A percentile compares a stretch with the other conserved stretches of the same genome.
Conservation (phyloP, 768 basidiomycete genomes). For the Rhodocollybia butyracea region DNA sequence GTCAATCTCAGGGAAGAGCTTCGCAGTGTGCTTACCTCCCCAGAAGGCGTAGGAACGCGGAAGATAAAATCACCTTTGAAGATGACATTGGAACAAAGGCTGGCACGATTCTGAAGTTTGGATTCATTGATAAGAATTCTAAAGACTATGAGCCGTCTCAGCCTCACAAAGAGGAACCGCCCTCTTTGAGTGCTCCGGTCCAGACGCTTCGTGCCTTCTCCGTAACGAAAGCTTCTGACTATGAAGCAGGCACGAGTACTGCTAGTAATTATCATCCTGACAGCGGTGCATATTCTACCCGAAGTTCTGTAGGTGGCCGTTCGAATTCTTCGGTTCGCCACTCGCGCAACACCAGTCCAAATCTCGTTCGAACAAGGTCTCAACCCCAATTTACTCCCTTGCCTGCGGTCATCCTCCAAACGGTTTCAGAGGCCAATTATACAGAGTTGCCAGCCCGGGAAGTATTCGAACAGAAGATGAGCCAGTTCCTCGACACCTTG, state of each 20-base stretch:
- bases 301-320: not conserved
- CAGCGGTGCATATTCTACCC: slow-evolving; percentile 1
- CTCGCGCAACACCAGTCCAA: not conserved
- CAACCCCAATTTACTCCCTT: slow-evolving; percentile 2
- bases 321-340: not conserved
- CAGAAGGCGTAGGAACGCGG: slow-evolving; percentile 4
- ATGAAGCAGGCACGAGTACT: slow-evolving; percentile 1
- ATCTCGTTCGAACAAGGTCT: not conserved
- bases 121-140: not conserved
- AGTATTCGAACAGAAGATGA: not conserved
- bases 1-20: slow-evolving; percentile 4
- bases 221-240: not conserved
- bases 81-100: slow-evolving; percentile 7
- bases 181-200: not conserved
- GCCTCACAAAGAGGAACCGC: not conserved
- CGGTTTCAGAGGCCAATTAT: not conserved
- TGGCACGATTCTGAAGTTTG: not conserved
- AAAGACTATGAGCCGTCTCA: not conserved
- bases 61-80: slow-evolving; percentile 3
- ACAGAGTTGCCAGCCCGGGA: slow-evolving; percentile 3
- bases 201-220: slow-evolving; percentile 1
- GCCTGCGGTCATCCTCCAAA: slow-evolving; percentile 1
- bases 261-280: not conserved
- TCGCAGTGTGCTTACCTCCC: slow-evolving; percentile 2
- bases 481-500: not conserved